Evolutionary conservation across 805 yeast species (phyloP).

Genomic region (Starmerella scarabaei): DNA sequence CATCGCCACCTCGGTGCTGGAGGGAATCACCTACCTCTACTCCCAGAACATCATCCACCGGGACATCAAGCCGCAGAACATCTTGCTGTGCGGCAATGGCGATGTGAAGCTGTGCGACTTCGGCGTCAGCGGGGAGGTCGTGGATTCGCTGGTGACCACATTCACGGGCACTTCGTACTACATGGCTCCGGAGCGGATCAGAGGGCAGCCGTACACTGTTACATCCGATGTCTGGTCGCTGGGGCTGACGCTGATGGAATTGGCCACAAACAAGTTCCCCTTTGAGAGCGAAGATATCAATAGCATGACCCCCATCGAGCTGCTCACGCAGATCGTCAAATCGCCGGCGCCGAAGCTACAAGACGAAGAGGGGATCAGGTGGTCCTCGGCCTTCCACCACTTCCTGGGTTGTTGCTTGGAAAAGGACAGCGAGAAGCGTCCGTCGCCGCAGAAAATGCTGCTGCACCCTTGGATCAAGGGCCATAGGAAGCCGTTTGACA

Average conservation of each 20-base stretch:
- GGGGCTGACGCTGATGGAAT: slow-evolving; percentile 83
- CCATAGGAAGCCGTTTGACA: slow-evolving; percentile 62
- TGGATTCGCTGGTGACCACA: slow-evolving; percentile 86
- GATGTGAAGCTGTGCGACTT: slow-evolving; percentile 90
- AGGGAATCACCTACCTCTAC: slow-evolving; percentile 79
- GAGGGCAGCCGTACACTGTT: slow-evolving; percentile 89
- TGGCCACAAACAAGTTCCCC: slow-evolving; percentile 86
- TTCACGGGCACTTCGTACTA: slow-evolving; percentile 95
- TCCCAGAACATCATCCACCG: slow-evolving; percentile 81
- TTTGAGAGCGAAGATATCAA: slow-evolving; percentile 37
- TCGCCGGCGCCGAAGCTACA: slow-evolving; percentile 61
- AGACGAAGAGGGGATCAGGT: slow-evolving; percentile 67
- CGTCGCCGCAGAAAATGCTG: slow-evolving; percentile 87
- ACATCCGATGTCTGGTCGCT: slow-evolving; percentile 95
- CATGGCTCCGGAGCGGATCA: slow-evolving; percentile 97
- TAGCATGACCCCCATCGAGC: slow-evolving; percentile 72
- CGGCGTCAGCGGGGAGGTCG: slow-evolving; percentile 96
- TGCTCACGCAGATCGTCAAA: slow-evolving; percentile 66
- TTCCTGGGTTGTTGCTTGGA: slow-evolving; percentile 69
- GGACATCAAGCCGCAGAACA: slow-evolving; percentile 93
- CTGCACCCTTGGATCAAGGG: slow-evolving; percentile 86
- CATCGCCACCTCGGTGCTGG: slow-evolving; percentile 71
- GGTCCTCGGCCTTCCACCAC: slow-evolving; percentile 75
- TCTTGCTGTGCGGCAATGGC: slow-evolving; percentile 60
- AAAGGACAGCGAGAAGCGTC: slow-evolving; percentile 67